Evolutionary conservation across 768 basidiomycete species (phyloP).

Genomic region (Tubosaeta sp.): DNA sequence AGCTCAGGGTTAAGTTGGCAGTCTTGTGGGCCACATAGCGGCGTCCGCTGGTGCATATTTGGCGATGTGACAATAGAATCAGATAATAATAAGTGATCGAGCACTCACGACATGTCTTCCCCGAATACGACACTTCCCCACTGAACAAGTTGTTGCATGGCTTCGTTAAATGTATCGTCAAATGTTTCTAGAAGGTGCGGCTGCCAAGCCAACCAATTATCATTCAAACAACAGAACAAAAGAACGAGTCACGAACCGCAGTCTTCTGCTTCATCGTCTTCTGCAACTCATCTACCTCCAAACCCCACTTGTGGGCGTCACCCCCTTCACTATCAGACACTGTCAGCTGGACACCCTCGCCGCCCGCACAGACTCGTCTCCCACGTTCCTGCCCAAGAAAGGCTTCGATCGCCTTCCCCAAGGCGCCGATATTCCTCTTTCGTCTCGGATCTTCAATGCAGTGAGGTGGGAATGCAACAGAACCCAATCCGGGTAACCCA

Average conservation of each 20-base stretch:
- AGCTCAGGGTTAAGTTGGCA: conserved; percentile 62
- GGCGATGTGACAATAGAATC: conserved; percentile 21
- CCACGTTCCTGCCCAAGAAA: conserved; percentile 62
- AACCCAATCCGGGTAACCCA: conserved; percentile 74
- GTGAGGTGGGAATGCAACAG: conserved; percentile 69
- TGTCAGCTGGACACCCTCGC: conserved; percentile 24
- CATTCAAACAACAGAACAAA: conserved; percentile 10
- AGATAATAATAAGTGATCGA: conserved; percentile 21
- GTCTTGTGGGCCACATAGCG: conserved; percentile 75
- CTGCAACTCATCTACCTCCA: conserved; percentile 55
- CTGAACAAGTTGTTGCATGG: conserved; percentile 69
- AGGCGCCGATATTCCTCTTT: conserved; percentile 64
- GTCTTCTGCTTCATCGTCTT: conserved; percentile 56
- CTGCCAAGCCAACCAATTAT: conserved; percentile 34
- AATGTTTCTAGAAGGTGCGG: conserved; percentile 53
- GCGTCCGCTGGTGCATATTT: conserved; percentile 47
- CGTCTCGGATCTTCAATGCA: conserved; percentile 77
- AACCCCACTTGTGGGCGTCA: conserved; percentile 76
- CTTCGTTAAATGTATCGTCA: conserved; percentile 73
- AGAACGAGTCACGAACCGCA: conserved; percentile 36
- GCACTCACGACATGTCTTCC: conserved; percentile 59
- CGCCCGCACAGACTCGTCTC: conserved; percentile 58
- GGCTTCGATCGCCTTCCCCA: conserved; percentile 70
- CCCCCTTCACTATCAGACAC: conserved; percentile 49
- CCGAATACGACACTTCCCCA: conserved; percentile 71